A percentile compares a stretch with the other conserved stretches of the same genome.
These are phyloP conservation scores for Lipomyces yamanashiensis DNA, from an alignment of 805 yeast genomes.

Conservation along the genomic window DNA sequence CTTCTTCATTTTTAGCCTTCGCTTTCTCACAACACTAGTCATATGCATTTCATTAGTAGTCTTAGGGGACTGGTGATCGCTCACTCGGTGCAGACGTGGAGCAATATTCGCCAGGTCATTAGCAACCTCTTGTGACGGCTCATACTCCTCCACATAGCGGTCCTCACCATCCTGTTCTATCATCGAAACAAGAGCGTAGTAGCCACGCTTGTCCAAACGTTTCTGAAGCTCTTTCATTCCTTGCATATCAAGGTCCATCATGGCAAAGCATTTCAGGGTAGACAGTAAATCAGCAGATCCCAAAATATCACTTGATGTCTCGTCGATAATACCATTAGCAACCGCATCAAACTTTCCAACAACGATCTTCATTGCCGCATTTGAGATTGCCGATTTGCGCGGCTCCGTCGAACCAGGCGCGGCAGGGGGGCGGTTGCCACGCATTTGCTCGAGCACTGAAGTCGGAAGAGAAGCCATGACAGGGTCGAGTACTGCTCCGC, in stretches of 20 bases:
- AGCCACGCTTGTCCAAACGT: slow-evolving; percentile 21
- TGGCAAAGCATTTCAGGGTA: slow-evolving; percentile 21
- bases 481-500: slow-evolving; percentile 26
- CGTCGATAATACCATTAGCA: not conserved
- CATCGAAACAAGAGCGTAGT: slow-evolving; percentile 9
- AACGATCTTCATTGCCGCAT: slow-evolving; percentile 26
- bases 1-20: slow-evolving; percentile 95
- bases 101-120: not conserved
- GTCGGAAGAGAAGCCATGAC: slow-evolving; percentile 23
- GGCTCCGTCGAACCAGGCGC: slow-evolving; percentile 23
- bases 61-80: not conserved
- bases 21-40: slow-evolving; percentile 52
- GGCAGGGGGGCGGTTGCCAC: slow-evolving; percentile 27
- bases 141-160: slow-evolving; percentile 7
- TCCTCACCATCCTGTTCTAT: slow-evolving; percentile 6
- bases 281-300: slow-evolving; percentile 17
- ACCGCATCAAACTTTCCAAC: slow-evolving; percentile 20
- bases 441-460: slow-evolving; percentile 21
- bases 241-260: slow-evolving; percentile 21
- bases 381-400: slow-evolving; percentile 13
- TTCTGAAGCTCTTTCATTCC: slow-evolving; percentile 22
- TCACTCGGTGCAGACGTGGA: slow-evolving; percentile 8
- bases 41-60: slow-evolving; percentile 23
- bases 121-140: slow-evolving; percentile 9
- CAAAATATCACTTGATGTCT: slow-evolving; percentile 15